Percentiles rank a stretch among this genome's conserved stretches.
Conservation (phyloP, 2,329 filamentous ascomycete genomes). For the Colletotrichum eremochloae region DNA sequence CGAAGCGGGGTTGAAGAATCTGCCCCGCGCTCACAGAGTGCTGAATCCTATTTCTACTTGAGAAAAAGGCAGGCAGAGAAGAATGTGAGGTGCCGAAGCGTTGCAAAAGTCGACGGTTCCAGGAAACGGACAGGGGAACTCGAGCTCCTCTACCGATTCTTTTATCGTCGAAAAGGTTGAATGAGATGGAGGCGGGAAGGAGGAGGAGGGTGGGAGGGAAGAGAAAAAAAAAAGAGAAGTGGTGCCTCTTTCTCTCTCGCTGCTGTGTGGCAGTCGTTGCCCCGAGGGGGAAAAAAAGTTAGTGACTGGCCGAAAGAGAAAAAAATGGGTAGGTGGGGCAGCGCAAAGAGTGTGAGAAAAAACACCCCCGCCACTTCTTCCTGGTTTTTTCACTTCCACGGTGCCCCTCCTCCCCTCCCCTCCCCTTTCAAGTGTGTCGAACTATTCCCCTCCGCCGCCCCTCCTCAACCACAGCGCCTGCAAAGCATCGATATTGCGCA, state of each 20-base stretch:
- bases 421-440: background rate
- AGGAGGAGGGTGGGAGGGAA: slow-evolving; percentile 27
- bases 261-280: slow-evolving; percentile 35
- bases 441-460: background rate
- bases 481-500: slow-evolving; percentile 17
- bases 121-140: slow-evolving; percentile 55
- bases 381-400: slow-evolving; percentile 12
- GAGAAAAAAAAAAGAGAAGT: slow-evolving; percentile 43
- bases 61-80: slow-evolving; percentile 40
- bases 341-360: slow-evolving; percentile 44
- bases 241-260: slow-evolving; percentile 32
- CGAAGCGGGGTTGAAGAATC: slow-evolving; percentile 60
- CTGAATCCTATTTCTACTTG: slow-evolving; percentile 41
- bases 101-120: slow-evolving; percentile 50
- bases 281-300: slow-evolving; percentile 38
- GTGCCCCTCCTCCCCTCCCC: background rate
- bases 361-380: slow-evolving; percentile 45
- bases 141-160: slow-evolving; percentile 56
- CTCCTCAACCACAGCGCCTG: slow-evolving; percentile 13
- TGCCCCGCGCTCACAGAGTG: slow-evolving; percentile 45
- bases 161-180: slow-evolving; percentile 50
- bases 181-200: slow-evolving; percentile 40
- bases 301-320: slow-evolving; percentile 39
- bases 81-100: slow-evolving; percentile 43
- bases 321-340: slow-evolving; percentile 46